phyloP scores from a whole-genome alignment of 768 basidiomycete genomes.

The Russula lepida region DNA sequence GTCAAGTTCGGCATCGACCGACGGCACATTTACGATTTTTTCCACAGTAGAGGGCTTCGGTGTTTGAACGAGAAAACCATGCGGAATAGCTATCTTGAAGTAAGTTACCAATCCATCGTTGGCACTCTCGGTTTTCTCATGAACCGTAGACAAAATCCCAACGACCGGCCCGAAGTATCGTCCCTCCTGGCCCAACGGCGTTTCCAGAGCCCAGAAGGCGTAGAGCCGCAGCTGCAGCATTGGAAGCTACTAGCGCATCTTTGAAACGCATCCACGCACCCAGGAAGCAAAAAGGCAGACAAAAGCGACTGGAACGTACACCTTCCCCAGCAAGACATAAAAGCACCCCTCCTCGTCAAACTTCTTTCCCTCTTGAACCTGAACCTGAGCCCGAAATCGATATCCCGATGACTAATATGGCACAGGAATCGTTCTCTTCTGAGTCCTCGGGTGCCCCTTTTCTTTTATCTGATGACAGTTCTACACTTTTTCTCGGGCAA shows the following conservation, averaged over 20 bases:
- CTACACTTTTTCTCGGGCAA: neutral
- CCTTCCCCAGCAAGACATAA: neutral
- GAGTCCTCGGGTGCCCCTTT: neutral
- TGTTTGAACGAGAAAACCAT: slow-evolving; percentile 21
- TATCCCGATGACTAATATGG: neutral
- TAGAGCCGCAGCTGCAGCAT: slow-evolving; percentile 15
- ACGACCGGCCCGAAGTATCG: slow-evolving; percentile 6
- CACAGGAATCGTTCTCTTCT: neutral
- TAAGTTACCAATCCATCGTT: slow-evolving; percentile 3
- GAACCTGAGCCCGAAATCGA: slow-evolving; percentile 3
- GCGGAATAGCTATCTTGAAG: slow-evolving; percentile 18
- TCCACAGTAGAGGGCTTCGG: slow-evolving; percentile 46
- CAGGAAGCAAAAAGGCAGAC: slow-evolving; percentile 5
- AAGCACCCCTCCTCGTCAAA: neutral
- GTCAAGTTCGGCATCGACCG: slow-evolving; percentile 62
- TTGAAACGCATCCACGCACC: slow-evolving; percentile 7
- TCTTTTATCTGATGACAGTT: neutral
- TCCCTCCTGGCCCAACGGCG: neutral
- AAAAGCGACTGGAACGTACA: neutral
- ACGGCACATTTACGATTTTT: slow-evolving; percentile 72
- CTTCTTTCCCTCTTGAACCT: neutral
- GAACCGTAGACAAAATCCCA: neutral
- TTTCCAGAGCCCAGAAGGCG: slow-evolving; percentile 14
- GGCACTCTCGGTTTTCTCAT: neutral
- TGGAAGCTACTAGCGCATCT: neutral